These are phyloP conservation scores for Yarrowia keelungensis DNA, from an alignment of 805 yeast genomes.

Conservation along the genomic window DNA sequence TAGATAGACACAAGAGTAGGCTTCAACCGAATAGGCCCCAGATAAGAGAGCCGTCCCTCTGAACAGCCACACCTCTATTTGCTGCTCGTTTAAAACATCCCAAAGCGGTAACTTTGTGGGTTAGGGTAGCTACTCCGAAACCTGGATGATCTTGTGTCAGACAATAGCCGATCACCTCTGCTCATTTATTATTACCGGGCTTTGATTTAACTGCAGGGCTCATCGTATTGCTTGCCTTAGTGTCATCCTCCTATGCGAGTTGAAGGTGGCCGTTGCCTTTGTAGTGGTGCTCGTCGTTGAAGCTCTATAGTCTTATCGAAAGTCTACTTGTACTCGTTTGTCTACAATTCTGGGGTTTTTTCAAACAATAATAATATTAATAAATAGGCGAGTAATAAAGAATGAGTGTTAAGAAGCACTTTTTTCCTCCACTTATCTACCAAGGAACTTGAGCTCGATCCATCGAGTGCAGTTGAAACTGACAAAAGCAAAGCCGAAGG, in stretches of 20 bases:
- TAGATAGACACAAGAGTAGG: too few relatives aligned
- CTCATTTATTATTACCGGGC: neutral
- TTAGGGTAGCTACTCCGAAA: neutral
- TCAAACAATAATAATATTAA: slow-evolving; percentile 1
- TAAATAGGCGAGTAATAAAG: slow-evolving; percentile 16
- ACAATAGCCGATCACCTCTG: neutral
- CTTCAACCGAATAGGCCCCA: too few relatives aligned
- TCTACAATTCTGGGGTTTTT: neutral
- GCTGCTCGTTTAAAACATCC: too few relatives aligned
- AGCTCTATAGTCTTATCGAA: too few relatives aligned
- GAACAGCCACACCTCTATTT: too few relatives aligned
- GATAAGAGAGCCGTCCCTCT: too few relatives aligned
- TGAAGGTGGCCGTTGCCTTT: too few relatives aligned
- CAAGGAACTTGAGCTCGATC: slow-evolving; percentile 69
- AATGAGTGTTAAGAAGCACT: slow-evolving; percentile 31
- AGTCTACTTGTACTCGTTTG: too few relatives aligned
- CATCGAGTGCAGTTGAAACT: slow-evolving; percentile 66
- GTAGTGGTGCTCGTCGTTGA: too few relatives aligned
- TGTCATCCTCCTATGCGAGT: too few relatives aligned
- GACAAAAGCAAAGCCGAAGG: slow-evolving; percentile 68
- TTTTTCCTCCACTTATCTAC: slow-evolving; percentile 44
- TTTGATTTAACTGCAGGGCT: neutral
- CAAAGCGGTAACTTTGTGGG: neutral
- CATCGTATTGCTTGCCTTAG: neutral
- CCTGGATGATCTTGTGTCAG: neutral